These are phyloP conservation scores for Hypoxylon sp. DNA, from an alignment of 2,329 filamentous ascomycete species.

Conservation along the genomic window DNA sequence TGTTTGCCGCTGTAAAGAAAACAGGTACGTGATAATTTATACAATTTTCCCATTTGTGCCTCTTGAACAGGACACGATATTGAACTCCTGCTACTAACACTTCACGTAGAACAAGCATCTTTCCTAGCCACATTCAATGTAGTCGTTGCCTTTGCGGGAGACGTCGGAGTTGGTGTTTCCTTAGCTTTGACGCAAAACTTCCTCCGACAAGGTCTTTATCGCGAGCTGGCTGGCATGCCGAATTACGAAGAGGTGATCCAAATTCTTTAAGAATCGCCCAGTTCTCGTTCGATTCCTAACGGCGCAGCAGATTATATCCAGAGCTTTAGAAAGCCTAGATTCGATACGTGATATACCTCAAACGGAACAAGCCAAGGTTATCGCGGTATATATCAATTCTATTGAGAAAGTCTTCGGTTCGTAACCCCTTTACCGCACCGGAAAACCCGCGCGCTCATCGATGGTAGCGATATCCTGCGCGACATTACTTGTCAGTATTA, in stretches of 20 bases:
- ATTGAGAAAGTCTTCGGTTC: slow-evolving; percentile 29
- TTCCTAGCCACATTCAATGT: slow-evolving; percentile 28
- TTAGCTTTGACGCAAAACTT: slow-evolving; percentile 22
- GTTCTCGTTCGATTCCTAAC: background rate
- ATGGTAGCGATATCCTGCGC: slow-evolving; percentile 24
- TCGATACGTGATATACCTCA: slow-evolving; percentile 20
- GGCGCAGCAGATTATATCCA: slow-evolving; percentile 18
- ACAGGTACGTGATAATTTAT: slow-evolving; percentile 3
- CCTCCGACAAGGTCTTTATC: slow-evolving; percentile 21
- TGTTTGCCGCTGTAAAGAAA: slow-evolving; percentile 22
- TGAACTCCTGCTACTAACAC: background rate
- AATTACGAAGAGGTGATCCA: slow-evolving; percentile 26
- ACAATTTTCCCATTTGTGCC: background rate
- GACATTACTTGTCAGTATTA: slow-evolving; percentile 25
- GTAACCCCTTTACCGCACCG: background rate
- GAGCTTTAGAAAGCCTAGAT: slow-evolving; percentile 25
- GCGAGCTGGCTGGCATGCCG: slow-evolving; percentile 12
- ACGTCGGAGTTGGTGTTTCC: slow-evolving; percentile 29
- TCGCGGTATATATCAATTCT: slow-evolving; percentile 15
- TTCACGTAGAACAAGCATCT: slow-evolving; percentile 17
- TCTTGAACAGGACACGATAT: background rate
- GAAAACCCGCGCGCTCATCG: background rate
- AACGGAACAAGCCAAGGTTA: slow-evolving; percentile 20
- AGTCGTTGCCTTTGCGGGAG: slow-evolving; percentile 30
- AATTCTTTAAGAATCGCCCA: background rate